A percentile compares a stretch with the other conserved stretches of the same genome.
phyloP scores from a whole-genome alignment of 768 basidiomycete genomes.

The Phallus indusiatus region DNA sequence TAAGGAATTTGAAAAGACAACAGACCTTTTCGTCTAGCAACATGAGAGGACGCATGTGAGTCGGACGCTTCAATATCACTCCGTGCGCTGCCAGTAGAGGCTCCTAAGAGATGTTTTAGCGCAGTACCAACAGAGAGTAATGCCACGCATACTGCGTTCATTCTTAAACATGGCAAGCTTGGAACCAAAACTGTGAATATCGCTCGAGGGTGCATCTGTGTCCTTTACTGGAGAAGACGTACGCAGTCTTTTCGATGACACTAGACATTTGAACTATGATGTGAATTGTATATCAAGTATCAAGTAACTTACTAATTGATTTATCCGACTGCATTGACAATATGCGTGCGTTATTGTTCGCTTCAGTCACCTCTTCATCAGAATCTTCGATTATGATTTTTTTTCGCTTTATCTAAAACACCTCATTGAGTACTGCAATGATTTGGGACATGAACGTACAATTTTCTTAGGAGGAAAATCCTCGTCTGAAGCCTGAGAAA shows the following conservation, averaged over 20 bases:
- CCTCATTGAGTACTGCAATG: not conserved
- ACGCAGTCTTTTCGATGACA: slow-evolving; percentile 9
- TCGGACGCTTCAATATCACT: not conserved
- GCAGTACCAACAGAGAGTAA: not conserved
- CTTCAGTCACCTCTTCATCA: slow-evolving; percentile 44
- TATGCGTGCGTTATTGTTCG: slow-evolving; percentile 11
- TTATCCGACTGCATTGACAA: slow-evolving; percentile 14
- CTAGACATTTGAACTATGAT: not conserved
- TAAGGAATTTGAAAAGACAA: not conserved
- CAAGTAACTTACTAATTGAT: not conserved
- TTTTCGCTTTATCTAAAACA: slow-evolving; percentile 47
- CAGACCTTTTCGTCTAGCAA: not conserved
- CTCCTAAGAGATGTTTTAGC: not conserved
- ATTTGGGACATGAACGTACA: slow-evolving; percentile 20
- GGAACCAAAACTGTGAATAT: slow-evolving; percentile 5
- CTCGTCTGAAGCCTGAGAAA: slow-evolving; percentile 36
- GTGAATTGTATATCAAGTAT: not conserved
- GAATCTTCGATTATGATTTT: slow-evolving; percentile 53
- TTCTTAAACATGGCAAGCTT: slow-evolving; percentile 12
- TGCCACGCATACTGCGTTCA: not conserved
- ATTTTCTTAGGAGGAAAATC: slow-evolving; percentile 22
- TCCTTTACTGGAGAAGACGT: slow-evolving; percentile 8
- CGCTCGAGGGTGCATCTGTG: not conserved
- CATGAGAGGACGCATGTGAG: not conserved
- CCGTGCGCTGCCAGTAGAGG: not conserved